Evolutionary conservation across 2,329 filamentous ascomycete genomes (phyloP), one percentile per base, ranked within the genome.

Genomic region (Colletotrichum navitas): DNA sequence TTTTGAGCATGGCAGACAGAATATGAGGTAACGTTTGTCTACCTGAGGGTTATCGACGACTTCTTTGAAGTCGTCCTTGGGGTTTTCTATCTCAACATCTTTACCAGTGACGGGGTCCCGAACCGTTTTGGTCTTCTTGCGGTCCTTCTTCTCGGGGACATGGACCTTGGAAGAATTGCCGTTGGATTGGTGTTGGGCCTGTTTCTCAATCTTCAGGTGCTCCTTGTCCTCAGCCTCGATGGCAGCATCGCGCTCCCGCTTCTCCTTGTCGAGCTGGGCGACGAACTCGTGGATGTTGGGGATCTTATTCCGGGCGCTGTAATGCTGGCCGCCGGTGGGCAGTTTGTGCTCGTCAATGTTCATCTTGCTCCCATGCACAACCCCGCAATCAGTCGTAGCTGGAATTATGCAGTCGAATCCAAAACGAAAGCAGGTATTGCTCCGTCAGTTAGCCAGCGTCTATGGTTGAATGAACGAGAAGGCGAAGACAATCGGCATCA

Each of bases 31-130:
- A n/a, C 2, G 26, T 11, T 16, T 34, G 26, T 81, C 75, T 84
- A 93, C 92, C 80, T 87, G 85, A 1, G 94, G 94, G 71, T 97
- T 87, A 62, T 93, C 89, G 0, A 91, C 92, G 3, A 89, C 84
- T 54, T 93, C 87, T 81, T 93, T 87, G 76, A 92, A 84, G 56
- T 91, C 87, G 65, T 91, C 86, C 76, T 93, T 89, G 26, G 93
- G 90, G 82, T 97, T 93, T 75, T 94, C 93, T 74, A 98, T 97
- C 74, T 93, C 89, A 26, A 98, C 93, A 74, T 97, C 88, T 63
- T 90, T 92, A 26, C 94, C 94, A 0, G 95, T 98, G 0, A 94
- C 93, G 0, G 95, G 95, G 79, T 98, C 95, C 1, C 93, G 94
- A 55, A 97, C 95, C 10, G 81, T 84, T 24, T 93, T 94, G 45